Evolutionary conservation across 2,329 filamentous ascomycete genomes (phyloP), one percentile per base, ranked within the genome.

Genomic region (Botrytis sinoallii): DNA sequence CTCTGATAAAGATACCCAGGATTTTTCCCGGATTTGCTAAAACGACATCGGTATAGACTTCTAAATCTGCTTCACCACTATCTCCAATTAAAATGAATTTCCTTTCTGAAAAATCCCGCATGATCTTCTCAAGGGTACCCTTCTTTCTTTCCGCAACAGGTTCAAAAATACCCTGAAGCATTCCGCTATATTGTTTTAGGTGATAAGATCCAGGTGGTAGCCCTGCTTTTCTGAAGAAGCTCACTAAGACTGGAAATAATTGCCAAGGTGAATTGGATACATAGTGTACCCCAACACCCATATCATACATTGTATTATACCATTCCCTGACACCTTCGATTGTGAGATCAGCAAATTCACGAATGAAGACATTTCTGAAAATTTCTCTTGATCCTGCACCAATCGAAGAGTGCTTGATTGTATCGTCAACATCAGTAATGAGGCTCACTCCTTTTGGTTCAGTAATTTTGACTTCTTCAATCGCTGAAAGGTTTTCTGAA

Each of bases 181-280:
- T 98, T 66, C 97, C 96, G 75, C 90, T 93, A 82, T 99, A 99
- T 77, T 97, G 94, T 82, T 99, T 99, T 77, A 99, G 83, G 81
- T 99, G 97, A 77, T 98, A 93, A 0, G 95, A 98, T 0, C 96
- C 97, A 0, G 89, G 89, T 0, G 96, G 96, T 1, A 99, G 84
- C 1, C 92, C 92, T 10, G 93, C 92, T 59, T 92, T 83, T 76
- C 91, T 90, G 82, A 98, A 97, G 81, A 92, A 99, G 71, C 89
- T 93, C 8, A 93, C 92, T 18, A 99, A 85, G 3, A 98, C 90
- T 0, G 96, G 96, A 79, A 93, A 99, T 10, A 99, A 87, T 81
- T 99, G 97, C 97, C 97, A 99, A 0, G 96, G 96, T 69, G 95
- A 97, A 83, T 99, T 99, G n/a, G 96, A 99, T 77, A 97, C 97